Evolutionary conservation across 192 early-diverging fungal genomes (phyloP), one percentile per base, ranked within the genome.

Genomic region (Mortierella antarctica): DNA sequence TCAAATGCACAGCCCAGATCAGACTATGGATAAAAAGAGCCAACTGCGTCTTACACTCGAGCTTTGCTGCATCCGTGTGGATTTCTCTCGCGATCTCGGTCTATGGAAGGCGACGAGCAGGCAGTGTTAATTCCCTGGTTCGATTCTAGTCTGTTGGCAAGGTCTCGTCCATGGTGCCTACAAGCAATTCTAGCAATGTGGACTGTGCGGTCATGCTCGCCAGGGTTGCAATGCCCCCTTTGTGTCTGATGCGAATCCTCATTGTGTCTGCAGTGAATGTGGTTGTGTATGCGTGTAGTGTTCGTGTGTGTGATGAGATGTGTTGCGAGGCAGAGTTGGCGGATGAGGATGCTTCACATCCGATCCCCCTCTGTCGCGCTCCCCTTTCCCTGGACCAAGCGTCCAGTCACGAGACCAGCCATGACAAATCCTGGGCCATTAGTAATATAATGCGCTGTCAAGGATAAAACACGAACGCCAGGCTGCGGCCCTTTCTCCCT

Each of bases 211-310:
- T 57, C 11, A 83, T 54, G 18, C 57, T 45, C 2, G 78, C 57
- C 10, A 86, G 46, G 9, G 83, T 86, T 13, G 75, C 71, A 13
- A 73, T 70, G 20, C 85, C 85, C 6, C 71, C 70, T 46, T 73
- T 75, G 65, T 86, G 83, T 53, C 85, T 65, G 61, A 84, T 72
- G 18, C 85, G 74, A 60, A 86, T 71, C 75, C 85, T 82, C 85
- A 86, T 81, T 20, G 75, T 39, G 7, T 23, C 18, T n/a, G 23
- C 49, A n/a, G 50, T 18, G 13, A 17, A 12, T 31, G 31, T 56
- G 20, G 7, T 6, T 23, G 20, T 56, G 20, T 56, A 23, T 56
- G 20, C 31, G n/a, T 55, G 31, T 31, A 31, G 54, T 54, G 52
- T 54, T 17, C 14, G 52, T 54, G 52, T 54, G 52, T 54, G 10